Conservation (phyloP, 495 filamentous ascomycete genomes). For the Penicillium cosmopolitanum region DNA sequence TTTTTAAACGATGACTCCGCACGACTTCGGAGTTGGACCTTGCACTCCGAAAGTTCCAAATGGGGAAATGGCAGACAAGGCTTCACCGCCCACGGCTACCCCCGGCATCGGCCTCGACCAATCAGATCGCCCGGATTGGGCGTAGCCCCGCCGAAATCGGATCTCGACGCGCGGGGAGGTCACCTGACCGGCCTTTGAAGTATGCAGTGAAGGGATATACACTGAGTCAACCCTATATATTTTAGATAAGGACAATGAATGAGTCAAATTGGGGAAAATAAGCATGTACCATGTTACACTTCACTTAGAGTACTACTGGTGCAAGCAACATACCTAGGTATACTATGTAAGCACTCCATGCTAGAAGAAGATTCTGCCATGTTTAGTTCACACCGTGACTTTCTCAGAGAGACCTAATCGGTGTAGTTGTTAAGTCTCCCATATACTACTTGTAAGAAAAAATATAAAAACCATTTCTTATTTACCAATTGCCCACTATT, state of each 20-base stretch:
- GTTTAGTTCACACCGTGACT: too few species aligned
- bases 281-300: too few species aligned
- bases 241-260: too few species aligned
- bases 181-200: background rate
- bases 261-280: too few species aligned
- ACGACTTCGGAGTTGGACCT: constrained; percentile 32
- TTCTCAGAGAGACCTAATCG: too few species aligned
- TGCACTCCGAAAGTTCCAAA: constrained; percentile 34
- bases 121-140: background rate
- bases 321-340: too few species aligned
- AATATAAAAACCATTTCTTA: background rate
- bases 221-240: too few species aligned
- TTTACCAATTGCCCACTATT: background rate
- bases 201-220: too few species aligned
- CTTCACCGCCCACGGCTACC: constrained; percentile 27
- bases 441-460: background rate
- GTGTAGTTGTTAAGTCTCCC: too few species aligned
- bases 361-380: too few species aligned
- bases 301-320: too few species aligned
- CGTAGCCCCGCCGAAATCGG: constrained; percentile 4
- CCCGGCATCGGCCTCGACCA: background rate
- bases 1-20: constrained; percentile 36
- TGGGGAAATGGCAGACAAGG: background rate
- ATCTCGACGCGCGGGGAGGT: background rate
- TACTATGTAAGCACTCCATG: too few species aligned